phyloP scores from a whole-genome alignment of 2,329 filamentous ascomycete genomes.

The Ilyonectria robusta region DNA sequence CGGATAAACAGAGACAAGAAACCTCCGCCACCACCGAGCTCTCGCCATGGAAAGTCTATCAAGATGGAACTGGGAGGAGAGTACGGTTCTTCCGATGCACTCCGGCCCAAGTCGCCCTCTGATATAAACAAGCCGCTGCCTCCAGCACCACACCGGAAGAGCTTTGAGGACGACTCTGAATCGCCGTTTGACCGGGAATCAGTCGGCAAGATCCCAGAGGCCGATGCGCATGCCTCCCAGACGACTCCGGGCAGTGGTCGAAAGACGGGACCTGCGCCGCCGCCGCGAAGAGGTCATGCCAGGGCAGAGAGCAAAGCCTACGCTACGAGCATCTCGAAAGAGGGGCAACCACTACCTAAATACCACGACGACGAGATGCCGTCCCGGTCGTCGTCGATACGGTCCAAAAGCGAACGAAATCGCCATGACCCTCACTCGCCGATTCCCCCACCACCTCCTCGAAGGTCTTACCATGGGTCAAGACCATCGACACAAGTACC shows the following conservation, averaged over 20 bases:
- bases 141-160: slow-evolving; percentile 63
- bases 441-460: slow-evolving; percentile 69
- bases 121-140: slow-evolving; percentile 70
- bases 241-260: slow-evolving; percentile 54
- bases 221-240: slow-evolving; percentile 50
- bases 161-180: slow-evolving; percentile 63
- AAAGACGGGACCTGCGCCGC: slow-evolving; percentile 65
- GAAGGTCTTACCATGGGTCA: slow-evolving; percentile 61
- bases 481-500: slow-evolving; percentile 47
- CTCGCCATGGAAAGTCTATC: slow-evolving; percentile 83
- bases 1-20: slow-evolving; percentile 63
- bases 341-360: slow-evolving; percentile 26
- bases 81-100: slow-evolving; percentile 45
- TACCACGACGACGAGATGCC: slow-evolving; percentile 55
- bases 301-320: slow-evolving; percentile 60
- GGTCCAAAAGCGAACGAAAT: slow-evolving; percentile 62
- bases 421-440: slow-evolving; percentile 61
- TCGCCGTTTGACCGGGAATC: slow-evolving; percentile 69
- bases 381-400: slow-evolving; percentile 64
- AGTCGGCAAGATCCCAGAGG: slow-evolving; percentile 66
- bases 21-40: slow-evolving; percentile 79
- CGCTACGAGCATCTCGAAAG: slow-evolving; percentile 35
- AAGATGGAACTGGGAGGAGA: slow-evolving; percentile 59
- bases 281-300: slow-evolving; percentile 63
- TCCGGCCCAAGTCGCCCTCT: slow-evolving; percentile 37